Evolutionary conservation across 176 grass and related monocot species (phyloP).

Genomic region (Oryza rufipogon): DNA sequence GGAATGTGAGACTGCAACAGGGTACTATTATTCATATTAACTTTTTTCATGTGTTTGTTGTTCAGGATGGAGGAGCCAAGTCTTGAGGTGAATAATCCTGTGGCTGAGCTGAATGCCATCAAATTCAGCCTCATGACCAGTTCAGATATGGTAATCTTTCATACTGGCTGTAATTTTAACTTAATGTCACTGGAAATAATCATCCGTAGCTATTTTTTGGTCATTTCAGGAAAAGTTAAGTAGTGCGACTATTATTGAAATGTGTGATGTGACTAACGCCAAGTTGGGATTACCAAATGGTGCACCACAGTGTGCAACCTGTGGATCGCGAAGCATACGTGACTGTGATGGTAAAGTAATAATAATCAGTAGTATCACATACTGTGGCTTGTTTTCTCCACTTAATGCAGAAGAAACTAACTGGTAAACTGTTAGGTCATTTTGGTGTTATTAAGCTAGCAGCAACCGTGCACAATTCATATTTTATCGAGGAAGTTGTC

Average conservation of each 20-base stretch:
- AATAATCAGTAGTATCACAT: slow-evolving; percentile 6
- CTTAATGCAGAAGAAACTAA: slow-evolving; percentile 28
- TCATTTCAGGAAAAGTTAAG: slow-evolving; percentile 76
- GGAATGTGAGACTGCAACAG: not conserved
- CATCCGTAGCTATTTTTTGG: not conserved
- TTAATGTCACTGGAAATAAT: not conserved
- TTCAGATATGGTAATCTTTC: slow-evolving; percentile 78
- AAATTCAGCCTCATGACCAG: slow-evolving; percentile 71
- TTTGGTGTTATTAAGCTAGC: slow-evolving; percentile 75
- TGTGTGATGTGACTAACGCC: slow-evolving; percentile 68
- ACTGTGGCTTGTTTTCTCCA: slow-evolving; percentile 12
- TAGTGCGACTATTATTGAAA: slow-evolving; percentile 56
- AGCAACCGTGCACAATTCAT: slow-evolving; percentile 71
- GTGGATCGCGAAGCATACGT: slow-evolving; percentile 55
- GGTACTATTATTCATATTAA: not conserved
- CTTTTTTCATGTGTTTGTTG: slow-evolving; percentile 26
- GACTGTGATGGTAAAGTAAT: slow-evolving; percentile 70
- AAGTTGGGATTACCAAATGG: slow-evolving; percentile 82
- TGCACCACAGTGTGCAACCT: slow-evolving; percentile 65
- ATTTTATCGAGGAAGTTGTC: slow-evolving; percentile 75
- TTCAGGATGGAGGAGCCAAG: slow-evolving; percentile 59
- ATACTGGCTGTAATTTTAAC: not conserved
- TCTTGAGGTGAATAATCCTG: slow-evolving; percentile 39
- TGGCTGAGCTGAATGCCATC: slow-evolving; percentile 53
- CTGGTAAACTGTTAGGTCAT: slow-evolving; percentile 66